phyloP scores from a whole-genome alignment of 2,329 filamentous ascomycete species.

The Neodidymelliopsis sp. region DNA sequence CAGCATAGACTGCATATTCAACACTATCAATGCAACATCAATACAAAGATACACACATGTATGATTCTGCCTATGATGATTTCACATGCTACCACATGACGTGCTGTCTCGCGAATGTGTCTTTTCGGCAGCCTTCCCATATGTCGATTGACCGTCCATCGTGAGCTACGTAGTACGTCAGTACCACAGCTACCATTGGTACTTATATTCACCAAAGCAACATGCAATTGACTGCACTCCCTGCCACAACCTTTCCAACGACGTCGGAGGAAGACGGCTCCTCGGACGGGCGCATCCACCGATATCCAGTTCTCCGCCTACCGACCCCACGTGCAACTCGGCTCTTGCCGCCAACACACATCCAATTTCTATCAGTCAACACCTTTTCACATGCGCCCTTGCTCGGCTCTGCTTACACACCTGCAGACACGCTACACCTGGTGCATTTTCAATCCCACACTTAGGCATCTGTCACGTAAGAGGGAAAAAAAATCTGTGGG shows the following conservation, averaged over 20 bases:
- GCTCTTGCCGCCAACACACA: conserved; percentile 1
- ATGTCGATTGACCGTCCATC: background rate
- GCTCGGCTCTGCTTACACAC: conserved; percentile 10
- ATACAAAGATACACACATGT: conserved; percentile 1
- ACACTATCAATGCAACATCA: conserved; percentile 17
- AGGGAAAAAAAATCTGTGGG: background rate
- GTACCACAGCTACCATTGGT: no score
- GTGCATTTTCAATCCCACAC: conserved; percentile 1
- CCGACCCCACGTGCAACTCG: conserved; percentile 3
- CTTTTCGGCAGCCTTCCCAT: background rate
- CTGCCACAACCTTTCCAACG: background rate
- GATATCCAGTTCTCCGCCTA: conserved; percentile 6
- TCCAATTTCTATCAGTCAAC: conserved; percentile 2
- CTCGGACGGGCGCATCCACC: conserved; percentile 1
- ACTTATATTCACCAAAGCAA: no score
- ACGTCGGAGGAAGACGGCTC: background rate
- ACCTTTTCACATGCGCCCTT: conserved; percentile 5
- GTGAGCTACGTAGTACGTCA: no score
- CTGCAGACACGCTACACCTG: background rate
- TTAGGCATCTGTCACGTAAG: conserved; percentile 8
- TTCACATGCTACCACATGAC: conserved; percentile 1
- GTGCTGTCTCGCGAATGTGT: background rate
- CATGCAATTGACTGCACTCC: no score
- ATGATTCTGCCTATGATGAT: background rate
- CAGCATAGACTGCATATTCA: conserved; percentile 16